These are phyloP conservation scores for Tylopilus sp. DNA, from an alignment of 768 basidiomycete genomes.

Conservation along the genomic window DNA sequence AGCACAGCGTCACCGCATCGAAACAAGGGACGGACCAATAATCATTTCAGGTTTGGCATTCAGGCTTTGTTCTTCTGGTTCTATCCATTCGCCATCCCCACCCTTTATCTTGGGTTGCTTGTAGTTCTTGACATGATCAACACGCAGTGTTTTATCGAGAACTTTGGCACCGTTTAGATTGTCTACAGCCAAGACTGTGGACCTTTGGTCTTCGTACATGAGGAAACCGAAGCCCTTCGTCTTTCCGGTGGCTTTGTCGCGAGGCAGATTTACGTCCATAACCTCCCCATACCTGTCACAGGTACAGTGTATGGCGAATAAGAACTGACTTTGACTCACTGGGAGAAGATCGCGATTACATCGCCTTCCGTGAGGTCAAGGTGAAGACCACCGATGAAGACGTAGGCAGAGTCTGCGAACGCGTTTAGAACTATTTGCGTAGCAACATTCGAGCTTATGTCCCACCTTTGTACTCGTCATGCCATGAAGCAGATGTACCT, in stretches of 20 bases:
- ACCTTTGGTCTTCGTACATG: constrained; percentile 99
- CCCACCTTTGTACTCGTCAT: constrained; percentile 88
- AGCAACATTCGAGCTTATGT: neutral
- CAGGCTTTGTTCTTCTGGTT: constrained; percentile 79
- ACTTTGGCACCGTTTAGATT: constrained; percentile 96
- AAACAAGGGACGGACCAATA: constrained; percentile 43
- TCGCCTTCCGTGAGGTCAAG: constrained; percentile 95
- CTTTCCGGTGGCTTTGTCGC: constrained; percentile 92
- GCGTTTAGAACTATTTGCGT: constrained; percentile 4
- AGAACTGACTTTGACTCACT: constrained; percentile 52
- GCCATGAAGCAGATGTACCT: constrained; percentile 79
- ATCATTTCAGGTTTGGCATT: constrained; percentile 82
- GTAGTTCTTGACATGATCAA: constrained; percentile 91
- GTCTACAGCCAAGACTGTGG: constrained; percentile 94
- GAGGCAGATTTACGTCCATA: constrained; percentile 90
- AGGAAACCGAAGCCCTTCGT: constrained; percentile 91
- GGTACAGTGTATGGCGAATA: neutral
- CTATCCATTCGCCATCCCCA: constrained; percentile 82
- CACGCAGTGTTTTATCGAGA: constrained; percentile 80
- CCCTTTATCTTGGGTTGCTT: constrained; percentile 79
- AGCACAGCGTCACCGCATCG: neutral
- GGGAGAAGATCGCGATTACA: constrained; percentile 95
- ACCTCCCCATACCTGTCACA: constrained; percentile 86
- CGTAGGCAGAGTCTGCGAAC: constrained; percentile 81
- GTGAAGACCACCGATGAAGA: constrained; percentile 88